Conservation (phyloP, 768 basidiomycete genomes). For the Trametopsis cervina region DNA sequence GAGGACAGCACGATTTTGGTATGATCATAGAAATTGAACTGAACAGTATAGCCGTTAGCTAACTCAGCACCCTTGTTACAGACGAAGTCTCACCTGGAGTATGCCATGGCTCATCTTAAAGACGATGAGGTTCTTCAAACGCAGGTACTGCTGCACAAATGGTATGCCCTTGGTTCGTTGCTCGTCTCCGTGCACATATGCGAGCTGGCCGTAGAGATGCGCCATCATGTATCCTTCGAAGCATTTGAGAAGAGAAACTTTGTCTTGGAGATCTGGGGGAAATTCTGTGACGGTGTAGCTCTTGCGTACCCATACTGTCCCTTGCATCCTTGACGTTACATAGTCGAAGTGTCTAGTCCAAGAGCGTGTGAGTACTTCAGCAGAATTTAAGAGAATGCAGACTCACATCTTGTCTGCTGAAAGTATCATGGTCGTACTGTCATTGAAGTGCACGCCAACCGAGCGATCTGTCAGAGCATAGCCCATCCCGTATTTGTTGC, state of each 20-base stretch:
- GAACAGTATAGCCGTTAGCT: slow-evolving; percentile 1
- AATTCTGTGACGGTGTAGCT: slow-evolving; percentile 62
- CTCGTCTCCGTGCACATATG: slow-evolving; percentile 71
- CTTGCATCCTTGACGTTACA: slow-evolving; percentile 62
- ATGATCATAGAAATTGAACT: slow-evolving; percentile 99
- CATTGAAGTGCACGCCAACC: slow-evolving; percentile 95
- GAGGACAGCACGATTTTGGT: slow-evolving; percentile 88
- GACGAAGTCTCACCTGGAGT: slow-evolving; percentile 59
- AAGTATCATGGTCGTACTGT: slow-evolving; percentile 81
- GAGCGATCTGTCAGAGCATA: slow-evolving; percentile 95
- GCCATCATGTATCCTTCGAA: slow-evolving; percentile 96
- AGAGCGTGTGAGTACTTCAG: slow-evolving; percentile 4
- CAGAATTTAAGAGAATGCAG: slow-evolving; percentile 3
- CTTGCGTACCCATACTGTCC: slow-evolving; percentile 64
- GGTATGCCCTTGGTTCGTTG: slow-evolving; percentile 79
- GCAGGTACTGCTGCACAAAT: slow-evolving; percentile 90
- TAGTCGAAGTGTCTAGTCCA: slow-evolving; percentile 83
- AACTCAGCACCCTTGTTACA: not conserved
- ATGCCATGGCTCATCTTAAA: slow-evolving; percentile 96
- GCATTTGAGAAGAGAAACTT: slow-evolving; percentile 88
- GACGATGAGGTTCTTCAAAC: slow-evolving; percentile 96
- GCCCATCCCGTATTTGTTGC: slow-evolving; percentile 99
- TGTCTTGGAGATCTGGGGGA: slow-evolving; percentile 80
- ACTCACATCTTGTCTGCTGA: slow-evolving; percentile 83
- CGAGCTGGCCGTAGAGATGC: slow-evolving; percentile 75